phyloP scores from a whole-genome alignment of 2,329 filamentous ascomycete species.

The Westerdykella aurantiaca region DNA sequence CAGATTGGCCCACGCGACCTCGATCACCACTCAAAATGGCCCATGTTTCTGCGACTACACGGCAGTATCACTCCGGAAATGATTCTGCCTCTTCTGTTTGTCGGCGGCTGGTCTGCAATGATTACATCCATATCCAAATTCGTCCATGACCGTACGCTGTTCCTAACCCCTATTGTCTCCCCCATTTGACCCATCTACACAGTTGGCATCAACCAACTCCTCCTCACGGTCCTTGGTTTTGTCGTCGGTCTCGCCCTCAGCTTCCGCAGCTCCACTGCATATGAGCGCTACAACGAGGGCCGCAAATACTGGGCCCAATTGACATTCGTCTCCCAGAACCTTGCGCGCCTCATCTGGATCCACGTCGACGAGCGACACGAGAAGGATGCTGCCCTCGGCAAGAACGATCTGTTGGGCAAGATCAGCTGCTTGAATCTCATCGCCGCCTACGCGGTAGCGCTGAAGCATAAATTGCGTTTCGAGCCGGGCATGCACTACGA shows the following conservation, averaged over 20 bases:
- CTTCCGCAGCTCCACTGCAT: slow-evolving; percentile 70
- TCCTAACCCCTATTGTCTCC: no score
- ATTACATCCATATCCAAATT: slow-evolving; percentile 51
- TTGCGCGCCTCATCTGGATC: slow-evolving; percentile 74
- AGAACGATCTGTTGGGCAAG: slow-evolving; percentile 65
- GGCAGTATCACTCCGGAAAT: slow-evolving; percentile 69
- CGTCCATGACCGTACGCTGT: slow-evolving; percentile 30
- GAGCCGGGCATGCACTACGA: slow-evolving; percentile 74
- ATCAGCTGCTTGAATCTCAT: slow-evolving; percentile 65
- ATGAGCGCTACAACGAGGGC: slow-evolving; percentile 60
- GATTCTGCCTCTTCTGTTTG: slow-evolving; percentile 60
- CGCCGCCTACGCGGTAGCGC: slow-evolving; percentile 66
- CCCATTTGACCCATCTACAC: no score
- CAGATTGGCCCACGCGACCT: slow-evolving; percentile 59
- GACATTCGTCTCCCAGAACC: slow-evolving; percentile 51
- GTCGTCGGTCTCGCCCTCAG: slow-evolving; percentile 73
- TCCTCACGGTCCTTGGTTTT: slow-evolving; percentile 74
- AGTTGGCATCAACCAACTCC: slow-evolving; percentile 51
- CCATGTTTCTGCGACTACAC: slow-evolving; percentile 66
- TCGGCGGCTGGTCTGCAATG: slow-evolving; percentile 60
- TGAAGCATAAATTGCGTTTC: slow-evolving; percentile 80
- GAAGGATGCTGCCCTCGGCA: slow-evolving; percentile 48
- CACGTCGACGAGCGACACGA: slow-evolving; percentile 55
- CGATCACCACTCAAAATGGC: slow-evolving; percentile 68
- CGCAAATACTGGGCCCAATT: slow-evolving; percentile 59